Base-by-base conservation (phyloP, 2,329 filamentous ascomycete species). In the Aciculosporium take region DNA sequence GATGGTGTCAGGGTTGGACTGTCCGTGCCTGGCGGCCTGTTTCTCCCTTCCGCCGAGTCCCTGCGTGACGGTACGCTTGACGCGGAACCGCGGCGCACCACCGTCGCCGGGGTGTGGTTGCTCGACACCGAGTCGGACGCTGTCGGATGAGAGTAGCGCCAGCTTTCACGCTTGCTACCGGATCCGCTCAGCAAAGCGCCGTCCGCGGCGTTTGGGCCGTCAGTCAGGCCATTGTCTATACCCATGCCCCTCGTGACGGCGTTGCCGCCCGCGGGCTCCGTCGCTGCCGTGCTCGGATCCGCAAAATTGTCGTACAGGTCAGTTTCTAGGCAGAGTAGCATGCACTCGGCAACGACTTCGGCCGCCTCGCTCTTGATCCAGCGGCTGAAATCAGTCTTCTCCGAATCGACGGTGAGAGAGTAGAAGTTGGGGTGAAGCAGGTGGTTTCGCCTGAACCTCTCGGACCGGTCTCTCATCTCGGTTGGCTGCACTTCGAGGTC, bases 351-450 rank as follows among this genome's bases (percentile, higher is more conserved):
- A 1, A 88, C 80, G 2, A 91, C 78, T 56, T 89, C 84, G 1
- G 83, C 76, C 7, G 84, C 77, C 48, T 88, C 83, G 50, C 79
- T 82, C 50, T 83, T 85, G 52, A 85, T 74, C 81, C 81, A 91
- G 39, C 84, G 76, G 32, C 80, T 79, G 46, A 76, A 71, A 52
- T 91, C 84, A 1, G 71, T 79, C 54, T 87, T 74, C 56, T 91
- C 84, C 2, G 84, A 82, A 47, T 91, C 84, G 37, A 84, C 71
- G 0, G 84, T 89, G 34, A 84, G 69, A 29, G 72, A 80, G 55
- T 84, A 88, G 58, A 91, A 89, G 57, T 88, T 88, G n/a, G 84
- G 80, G 55, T 91, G 84, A 13, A 91, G 62, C 5, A 85, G 60
- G 59, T 91, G 85, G 28, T 75, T 73, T 47, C 77, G 74, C 29